Percentiles rank a stretch among this genome's conserved stretches.
Conservation (phyloP, 2,329 filamentous ascomycete species). For the Colletotrichum phormii region DNA sequence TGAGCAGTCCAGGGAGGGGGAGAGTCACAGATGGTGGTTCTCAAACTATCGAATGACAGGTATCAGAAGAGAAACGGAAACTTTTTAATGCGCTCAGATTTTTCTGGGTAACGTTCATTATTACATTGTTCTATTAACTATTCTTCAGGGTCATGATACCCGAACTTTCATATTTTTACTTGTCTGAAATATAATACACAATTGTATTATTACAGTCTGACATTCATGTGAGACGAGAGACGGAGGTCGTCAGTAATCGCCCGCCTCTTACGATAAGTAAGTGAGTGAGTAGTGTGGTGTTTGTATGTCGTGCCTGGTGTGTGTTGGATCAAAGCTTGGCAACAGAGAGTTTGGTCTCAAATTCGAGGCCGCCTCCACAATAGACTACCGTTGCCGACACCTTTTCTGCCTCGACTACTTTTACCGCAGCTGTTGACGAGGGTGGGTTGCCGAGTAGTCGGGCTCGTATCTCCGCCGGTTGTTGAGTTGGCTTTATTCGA, state of each 20-base stretch:
- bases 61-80: not conserved
- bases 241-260: not conserved
- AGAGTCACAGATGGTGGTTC: not conserved
- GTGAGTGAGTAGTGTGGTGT: not conserved
- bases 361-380: conserved; percentile 23
- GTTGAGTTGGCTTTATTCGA: not conserved
- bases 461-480: not conserved
- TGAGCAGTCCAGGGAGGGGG: not conserved
- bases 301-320: not conserved
- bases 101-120: not conserved
- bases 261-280: not conserved
- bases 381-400: not conserved
- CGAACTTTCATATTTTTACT: not conserved
- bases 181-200: not conserved
- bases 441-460: not conserved
- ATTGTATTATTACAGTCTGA: not conserved
- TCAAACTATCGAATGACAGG: not conserved
- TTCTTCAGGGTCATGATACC: not conserved
- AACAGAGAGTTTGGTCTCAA: conserved; percentile 12
- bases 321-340: conserved; percentile 4
- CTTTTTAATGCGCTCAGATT: not conserved
- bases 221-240: not conserved
- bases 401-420: not conserved
- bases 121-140: not conserved
- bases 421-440: not conserved